Evolutionary conservation across 176 grass and related monocot species (phyloP), one percentile per base, ranked within the genome.

Genomic region (Bothriochloa decipiens): DNA sequence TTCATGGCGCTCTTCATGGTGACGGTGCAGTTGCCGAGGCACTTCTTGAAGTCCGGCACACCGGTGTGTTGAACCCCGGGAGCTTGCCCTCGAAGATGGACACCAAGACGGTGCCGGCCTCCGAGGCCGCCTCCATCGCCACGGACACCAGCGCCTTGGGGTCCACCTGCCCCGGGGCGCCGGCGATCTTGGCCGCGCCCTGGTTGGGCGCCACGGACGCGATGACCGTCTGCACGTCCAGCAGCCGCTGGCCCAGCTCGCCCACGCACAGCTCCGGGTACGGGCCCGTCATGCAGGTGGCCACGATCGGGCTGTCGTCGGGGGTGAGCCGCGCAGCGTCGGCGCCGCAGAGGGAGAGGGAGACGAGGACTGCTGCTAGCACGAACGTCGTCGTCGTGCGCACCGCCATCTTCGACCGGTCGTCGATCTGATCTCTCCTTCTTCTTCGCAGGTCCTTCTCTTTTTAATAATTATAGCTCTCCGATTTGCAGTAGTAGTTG

Each of bases 1-100:
- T 86, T 76, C 88, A 90, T 86, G 57, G 88, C 88, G 83, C 8
- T 10, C 16, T 65, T 36, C 88, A 83, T 78, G n/a, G 84, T 86
- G 22, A 90, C 88, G 67, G 20, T 74, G 74, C 88, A 90, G 84
- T 90, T 90, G 58, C 41, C 7, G 7, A 86, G 36, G 74, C 88
- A 90, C 27, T 29, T 43, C 15, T 71, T 43, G 83, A 82, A 86
- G 79, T 78, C 68, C 1, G 84, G 88, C 11, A 79, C 14, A 22
- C 43, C 43, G 20, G n/a, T n/a, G 58, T 3, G 84, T 86, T 83
- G 88, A 90, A 90, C 12, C 88, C 88, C 0, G 79, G 79, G 10
- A 90, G 74, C 74, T 90, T 90, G 14, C 84, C 88, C 55, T 86
- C 83, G 74, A 86, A 82, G 18, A 86, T 11, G 35, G 79, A 46